A percentile compares a stretch with the other conserved stretches of the same genome.
phyloP scores from a whole-genome alignment of 2,329 filamentous ascomycete species.

The Aspergillus hiratsukae region DNA sequence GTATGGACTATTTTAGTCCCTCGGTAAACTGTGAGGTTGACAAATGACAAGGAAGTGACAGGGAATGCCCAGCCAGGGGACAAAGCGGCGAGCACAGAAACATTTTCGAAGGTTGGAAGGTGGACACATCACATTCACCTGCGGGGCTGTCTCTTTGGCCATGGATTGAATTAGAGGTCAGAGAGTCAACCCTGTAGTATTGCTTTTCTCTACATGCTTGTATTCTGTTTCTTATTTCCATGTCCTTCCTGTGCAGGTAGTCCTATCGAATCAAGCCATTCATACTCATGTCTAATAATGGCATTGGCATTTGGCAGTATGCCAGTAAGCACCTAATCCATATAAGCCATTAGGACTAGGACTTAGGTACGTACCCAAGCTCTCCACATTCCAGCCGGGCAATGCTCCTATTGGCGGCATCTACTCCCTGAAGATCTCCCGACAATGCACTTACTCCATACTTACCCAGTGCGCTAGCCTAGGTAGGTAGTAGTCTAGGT shows the following conservation, averaged over 20 bases:
- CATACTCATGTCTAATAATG: no score
- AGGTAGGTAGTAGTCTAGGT: background rate
- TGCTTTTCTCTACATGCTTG: no score
- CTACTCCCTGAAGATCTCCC: background rate
- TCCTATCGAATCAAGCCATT: no score
- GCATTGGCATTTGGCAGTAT: no score
- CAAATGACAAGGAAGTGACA: background rate
- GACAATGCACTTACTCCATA: background rate
- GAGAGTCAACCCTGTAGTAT: no score
- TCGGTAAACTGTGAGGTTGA: background rate
- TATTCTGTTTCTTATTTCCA: no score
- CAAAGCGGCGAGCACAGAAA: background rate
- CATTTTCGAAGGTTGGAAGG: background rate
- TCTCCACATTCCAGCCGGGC: constrained; percentile 12
- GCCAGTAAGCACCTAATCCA: background rate
- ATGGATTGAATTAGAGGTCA: no score
- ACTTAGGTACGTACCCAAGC: background rate
- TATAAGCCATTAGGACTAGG: background rate
- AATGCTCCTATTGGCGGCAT: constrained; percentile 13
- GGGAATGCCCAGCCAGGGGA: background rate
- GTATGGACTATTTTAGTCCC: background rate
- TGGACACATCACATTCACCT: background rate
- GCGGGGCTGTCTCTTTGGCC: no score
- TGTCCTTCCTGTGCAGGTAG: no score
- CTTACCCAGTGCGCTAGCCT: background rate